Evolutionary conservation across 176 grass and related monocot genomes (phyloP).

Genomic region (Aegilops speltoides): DNA sequence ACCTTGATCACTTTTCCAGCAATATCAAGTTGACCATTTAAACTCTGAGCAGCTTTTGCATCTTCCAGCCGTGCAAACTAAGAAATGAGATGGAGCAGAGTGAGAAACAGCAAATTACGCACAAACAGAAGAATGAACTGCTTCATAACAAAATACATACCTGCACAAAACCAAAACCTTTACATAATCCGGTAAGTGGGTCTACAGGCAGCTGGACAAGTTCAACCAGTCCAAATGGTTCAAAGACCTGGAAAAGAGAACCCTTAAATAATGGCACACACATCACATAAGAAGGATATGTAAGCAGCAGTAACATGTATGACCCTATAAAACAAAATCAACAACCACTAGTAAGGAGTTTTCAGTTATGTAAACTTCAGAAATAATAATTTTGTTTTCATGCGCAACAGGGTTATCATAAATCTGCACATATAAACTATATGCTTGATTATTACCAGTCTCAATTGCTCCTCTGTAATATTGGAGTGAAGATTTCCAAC

Average conservation of each 20-base stretch:
- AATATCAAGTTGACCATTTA: slow-evolving; percentile 98
- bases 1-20: slow-evolving; percentile 97
- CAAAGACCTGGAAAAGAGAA: slow-evolving; percentile 71
- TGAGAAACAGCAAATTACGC: slow-evolving; percentile 32
- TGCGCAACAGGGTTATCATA: neutral
- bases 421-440: slow-evolving; percentile 2
- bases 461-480: slow-evolving; percentile 90
- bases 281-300: neutral
- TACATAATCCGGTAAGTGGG: slow-evolving; percentile 77
- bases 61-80: slow-evolving; percentile 95
- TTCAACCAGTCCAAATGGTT: slow-evolving; percentile 90
- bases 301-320: neutral
- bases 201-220: slow-evolving; percentile 89
- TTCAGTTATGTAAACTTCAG: neutral
- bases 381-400: neutral
- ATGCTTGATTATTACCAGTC: slow-evolving; percentile 49
- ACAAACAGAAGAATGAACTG: slow-evolving; percentile 20
- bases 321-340: neutral
- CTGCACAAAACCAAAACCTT: slow-evolving; percentile 97
- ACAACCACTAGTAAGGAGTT: neutral
- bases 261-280: slow-evolving; percentile 12
- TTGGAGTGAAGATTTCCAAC: slow-evolving; percentile 96
- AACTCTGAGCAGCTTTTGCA: slow-evolving; percentile 88
- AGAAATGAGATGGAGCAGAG: slow-evolving; percentile 3
- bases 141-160: slow-evolving; percentile 32